Conservation (phyloP, 768 basidiomycete species). For the Tricholoma sp. region DNA sequence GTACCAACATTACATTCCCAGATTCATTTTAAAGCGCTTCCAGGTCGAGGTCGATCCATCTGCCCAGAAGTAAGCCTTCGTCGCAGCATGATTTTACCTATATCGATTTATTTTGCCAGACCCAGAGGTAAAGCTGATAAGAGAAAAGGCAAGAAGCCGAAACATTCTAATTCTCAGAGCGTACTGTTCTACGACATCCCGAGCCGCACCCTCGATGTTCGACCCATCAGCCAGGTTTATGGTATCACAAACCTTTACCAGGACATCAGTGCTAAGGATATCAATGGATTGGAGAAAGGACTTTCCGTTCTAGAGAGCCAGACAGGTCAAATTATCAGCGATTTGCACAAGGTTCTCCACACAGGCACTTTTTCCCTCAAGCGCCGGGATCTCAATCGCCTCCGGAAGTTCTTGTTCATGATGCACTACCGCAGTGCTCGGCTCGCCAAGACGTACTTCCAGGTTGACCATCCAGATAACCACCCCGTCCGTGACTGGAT, state of each 20-base stretch:
- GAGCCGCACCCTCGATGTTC: constrained; percentile 6
- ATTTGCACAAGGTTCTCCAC: constrained; percentile 6
- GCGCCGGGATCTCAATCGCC: constrained; percentile 14
- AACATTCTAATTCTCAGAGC: constrained; percentile 10
- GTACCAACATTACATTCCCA: not conserved
- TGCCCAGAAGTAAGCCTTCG: too few relatives aligned
- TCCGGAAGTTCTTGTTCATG: constrained; percentile 25
- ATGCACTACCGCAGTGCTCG: constrained; percentile 21
- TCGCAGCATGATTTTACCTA: too few relatives aligned
- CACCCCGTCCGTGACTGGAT: constrained; percentile 12
- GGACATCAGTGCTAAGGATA: constrained; percentile 14
- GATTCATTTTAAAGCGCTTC: not conserved
- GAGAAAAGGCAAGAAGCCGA: not conserved
- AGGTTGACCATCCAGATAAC: constrained; percentile 16
- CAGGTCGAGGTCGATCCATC: too few relatives aligned
- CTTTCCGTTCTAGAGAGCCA: constrained; percentile 21
- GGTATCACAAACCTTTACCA: constrained; percentile 10
- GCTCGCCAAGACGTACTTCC: constrained; percentile 15
- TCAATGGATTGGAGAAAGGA: constrained; percentile 21
- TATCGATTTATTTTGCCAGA: not conserved
- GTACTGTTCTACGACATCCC: constrained; percentile 13
- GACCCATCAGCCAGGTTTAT: constrained; percentile 11
- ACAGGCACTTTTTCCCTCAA: constrained; percentile 8
- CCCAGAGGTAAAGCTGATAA: not conserved
- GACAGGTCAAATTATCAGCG: constrained; percentile 11